Conservation (phyloP, 2,329 filamentous ascomycete genomes). For the Juglanconis juglandina region DNA sequence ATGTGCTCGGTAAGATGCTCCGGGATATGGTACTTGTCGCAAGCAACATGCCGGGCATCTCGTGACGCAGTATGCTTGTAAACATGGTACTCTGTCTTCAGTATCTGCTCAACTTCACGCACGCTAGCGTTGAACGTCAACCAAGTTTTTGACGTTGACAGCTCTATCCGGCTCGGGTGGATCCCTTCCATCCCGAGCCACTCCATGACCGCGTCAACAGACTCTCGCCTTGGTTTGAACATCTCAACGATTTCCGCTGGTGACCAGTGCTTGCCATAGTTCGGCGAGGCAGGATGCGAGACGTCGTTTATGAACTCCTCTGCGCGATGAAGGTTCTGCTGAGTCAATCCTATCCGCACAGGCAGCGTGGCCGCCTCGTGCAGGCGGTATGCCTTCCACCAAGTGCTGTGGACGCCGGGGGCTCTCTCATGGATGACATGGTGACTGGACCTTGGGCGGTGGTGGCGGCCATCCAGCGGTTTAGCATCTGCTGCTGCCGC, state of each 20-base stretch:
- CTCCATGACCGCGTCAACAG: conserved; percentile 45
- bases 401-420: conserved; percentile 21
- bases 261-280: conserved; percentile 47
- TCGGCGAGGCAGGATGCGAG: conserved; percentile 40
- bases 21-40: conserved; percentile 40
- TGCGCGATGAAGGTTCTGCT: conserved; percentile 43
- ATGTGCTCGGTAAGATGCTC: conserved; percentile 32
- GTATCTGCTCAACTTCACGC: conserved; percentile 49
- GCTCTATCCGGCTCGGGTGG: conserved; percentile 40
- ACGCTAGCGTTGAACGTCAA: conserved; percentile 52
- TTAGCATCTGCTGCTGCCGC: conserved; percentile 26
- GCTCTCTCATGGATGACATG: conserved; percentile 33
- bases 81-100: conserved; percentile 51
- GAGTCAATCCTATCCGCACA: conserved; percentile 41
- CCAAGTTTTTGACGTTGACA: conserved; percentile 52
- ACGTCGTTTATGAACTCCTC: conserved; percentile 42
- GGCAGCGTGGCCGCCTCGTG: conserved; percentile 28
- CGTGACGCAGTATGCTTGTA: conserved; percentile 40
- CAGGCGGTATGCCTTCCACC: conserved; percentile 23
- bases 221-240: conserved; percentile 40
- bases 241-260: conserved; percentile 38
- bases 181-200: conserved; percentile 57
- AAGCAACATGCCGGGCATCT: conserved; percentile 34
- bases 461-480: conserved; percentile 12
- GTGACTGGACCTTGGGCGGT: not conserved